Evolutionary conservation across 2,329 filamentous ascomycete genomes (phyloP), one percentile per base, ranked within the genome.

Genomic region (Raffaelea ambrosiae): DNA sequence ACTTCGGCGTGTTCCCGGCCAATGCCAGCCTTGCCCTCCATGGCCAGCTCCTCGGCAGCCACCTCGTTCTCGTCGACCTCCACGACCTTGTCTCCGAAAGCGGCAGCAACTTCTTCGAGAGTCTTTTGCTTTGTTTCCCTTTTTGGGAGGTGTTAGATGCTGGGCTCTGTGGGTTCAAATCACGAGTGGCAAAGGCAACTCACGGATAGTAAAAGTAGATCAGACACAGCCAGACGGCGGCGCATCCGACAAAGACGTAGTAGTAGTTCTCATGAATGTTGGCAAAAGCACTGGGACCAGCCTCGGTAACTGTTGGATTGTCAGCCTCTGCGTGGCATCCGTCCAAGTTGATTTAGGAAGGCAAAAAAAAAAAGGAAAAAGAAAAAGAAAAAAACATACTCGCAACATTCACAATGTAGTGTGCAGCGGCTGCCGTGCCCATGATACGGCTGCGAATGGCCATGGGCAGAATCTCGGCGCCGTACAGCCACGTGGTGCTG

Each of bases 211-310:
- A 78, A 44, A 77, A 66, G 56, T 73, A 79, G 0, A 71, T 73
- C 21, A 77, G 52, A 2, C 67, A 59, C 0, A 77, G 56, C 60
- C 77, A 79, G 60, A 77, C 69, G 1, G 62, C 22, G 2, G 71
- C 70, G 54, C 74, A 79, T 5, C 55, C 69, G 2, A 78, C 73
- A 51, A 79, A 79, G 18, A 79, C 75, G 51, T 79, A 79, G 58
- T 79, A 79, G 58, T 79, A 80, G 53, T 78, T 79, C 54, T 79
- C 69, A n/a, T 66, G 57, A 46, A 80, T 79, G 40, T 68, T 76
- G 14, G 72, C 71, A 54, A 79, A 78, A 0, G 76, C 75, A 45
- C 66, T 75, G 0, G 75, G 75, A 0, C 74, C 75, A 7, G 72
- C 73, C 57, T 76, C 71, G 45, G 73, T 76, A 54, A 75, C 66